These are phyloP conservation scores for Harringtonia lauricola DNA, from an alignment of 2,329 filamentous ascomycete genomes.

Conservation along the genomic window DNA sequence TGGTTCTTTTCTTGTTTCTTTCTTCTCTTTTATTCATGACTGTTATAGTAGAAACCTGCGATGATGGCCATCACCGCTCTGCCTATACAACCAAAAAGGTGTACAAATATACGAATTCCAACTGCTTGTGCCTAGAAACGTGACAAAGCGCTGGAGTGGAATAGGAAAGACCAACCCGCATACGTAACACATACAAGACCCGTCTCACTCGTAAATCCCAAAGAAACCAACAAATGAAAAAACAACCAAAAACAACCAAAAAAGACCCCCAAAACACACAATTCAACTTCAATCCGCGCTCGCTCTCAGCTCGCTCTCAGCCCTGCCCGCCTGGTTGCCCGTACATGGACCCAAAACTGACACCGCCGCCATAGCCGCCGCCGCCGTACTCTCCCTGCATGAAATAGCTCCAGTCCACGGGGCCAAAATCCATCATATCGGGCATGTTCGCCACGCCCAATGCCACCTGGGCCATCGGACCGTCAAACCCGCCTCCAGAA, in stretches of 20 bases:
- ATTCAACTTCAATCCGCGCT: background rate
- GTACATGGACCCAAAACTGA: constrained; percentile 7
- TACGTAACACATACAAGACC: no score
- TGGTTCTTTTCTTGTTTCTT: background rate
- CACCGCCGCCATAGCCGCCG: constrained; percentile 10
- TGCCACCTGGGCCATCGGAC: background rate
- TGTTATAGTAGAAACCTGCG: background rate
- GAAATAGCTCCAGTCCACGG: constrained; percentile 39
- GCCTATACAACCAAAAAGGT: background rate
- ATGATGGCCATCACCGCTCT: constrained; percentile 10
- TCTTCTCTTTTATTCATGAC: background rate
- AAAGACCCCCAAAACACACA: no score
- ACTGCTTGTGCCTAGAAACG: no score
- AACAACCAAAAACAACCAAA: no score
- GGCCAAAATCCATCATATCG: constrained; percentile 16
- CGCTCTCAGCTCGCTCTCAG: background rate
- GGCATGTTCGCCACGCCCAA: constrained; percentile 12
- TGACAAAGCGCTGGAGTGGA: no score
- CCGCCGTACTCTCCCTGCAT: constrained; percentile 25
- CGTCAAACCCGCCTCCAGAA: background rate
- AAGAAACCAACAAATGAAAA: background rate
- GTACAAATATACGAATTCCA: no score
- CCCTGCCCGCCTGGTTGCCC: constrained; percentile 12
- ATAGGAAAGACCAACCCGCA: no score
- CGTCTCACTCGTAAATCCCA: no score